A percentile compares a stretch with the other conserved stretches of the same genome.
Conservation (phyloP, 1,139 yeast species). For the Sugiyamaella pinicola region DNA sequence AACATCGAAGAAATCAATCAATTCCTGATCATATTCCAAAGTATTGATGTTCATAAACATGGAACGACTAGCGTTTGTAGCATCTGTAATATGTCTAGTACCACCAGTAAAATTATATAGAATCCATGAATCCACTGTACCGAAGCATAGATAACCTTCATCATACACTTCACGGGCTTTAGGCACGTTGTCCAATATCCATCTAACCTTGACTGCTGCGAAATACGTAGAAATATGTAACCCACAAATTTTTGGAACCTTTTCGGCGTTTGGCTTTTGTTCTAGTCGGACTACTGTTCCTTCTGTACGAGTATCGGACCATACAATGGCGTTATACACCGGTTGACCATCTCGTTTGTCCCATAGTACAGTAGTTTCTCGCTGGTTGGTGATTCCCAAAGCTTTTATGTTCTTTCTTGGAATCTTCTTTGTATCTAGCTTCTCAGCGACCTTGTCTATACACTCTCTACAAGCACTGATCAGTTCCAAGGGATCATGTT, state of each 20-base stretch:
- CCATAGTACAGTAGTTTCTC: slow-evolving; percentile 95
- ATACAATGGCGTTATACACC: slow-evolving; percentile 83
- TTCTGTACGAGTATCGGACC: slow-evolving; percentile 92
- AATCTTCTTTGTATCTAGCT: slow-evolving; percentile 40
- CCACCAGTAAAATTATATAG: slow-evolving; percentile 77
- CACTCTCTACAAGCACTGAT: slow-evolving; percentile 65
- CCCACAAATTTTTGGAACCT: slow-evolving; percentile 71
- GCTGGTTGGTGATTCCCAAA: slow-evolving; percentile 91
- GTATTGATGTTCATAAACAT: slow-evolving; percentile 85
- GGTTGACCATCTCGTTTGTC: slow-evolving; percentile 81
- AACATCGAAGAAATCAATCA: slow-evolving; percentile 77
- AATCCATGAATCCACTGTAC: slow-evolving; percentile 95
- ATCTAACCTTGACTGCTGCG: slow-evolving; percentile 85
- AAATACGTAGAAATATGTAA: slow-evolving; percentile 89
- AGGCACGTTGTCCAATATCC: slow-evolving; percentile 83
- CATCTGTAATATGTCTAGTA: slow-evolving; percentile 72
- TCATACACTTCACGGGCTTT: slow-evolving; percentile 72
- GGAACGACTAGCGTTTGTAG: slow-evolving; percentile 90
- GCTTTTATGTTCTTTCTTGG: slow-evolving; percentile 40
- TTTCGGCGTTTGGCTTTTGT: slow-evolving; percentile 58
- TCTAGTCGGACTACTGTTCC: slow-evolving; percentile 65
- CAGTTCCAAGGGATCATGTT: slow-evolving; percentile 86
- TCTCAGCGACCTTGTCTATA: slow-evolving; percentile 41
- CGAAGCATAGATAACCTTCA: slow-evolving; percentile 79
- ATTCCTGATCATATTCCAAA: slow-evolving; percentile 71